Base-by-base conservation (phyloP, 257 asterid species). In the Cynanchum wilfordii region DNA sequence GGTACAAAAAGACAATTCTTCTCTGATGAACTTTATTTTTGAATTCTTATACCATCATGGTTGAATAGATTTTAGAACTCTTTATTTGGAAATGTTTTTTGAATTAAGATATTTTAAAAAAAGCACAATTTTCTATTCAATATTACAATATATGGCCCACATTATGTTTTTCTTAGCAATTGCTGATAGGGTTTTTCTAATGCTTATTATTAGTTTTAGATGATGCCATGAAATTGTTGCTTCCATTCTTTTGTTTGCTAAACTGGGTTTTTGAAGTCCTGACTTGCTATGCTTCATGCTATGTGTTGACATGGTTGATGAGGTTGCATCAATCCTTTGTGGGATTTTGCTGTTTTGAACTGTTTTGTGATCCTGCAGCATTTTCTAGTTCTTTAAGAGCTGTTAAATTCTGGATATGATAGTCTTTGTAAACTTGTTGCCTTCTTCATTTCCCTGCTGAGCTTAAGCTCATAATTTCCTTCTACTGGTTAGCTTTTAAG, bases 1-100 rank as follows among this genome's bases (percentile, higher is more conserved):
- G 97, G 97, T 91, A 87, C 69, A 54, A n/a, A 68, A 67, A 50
- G 56, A 50, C 5, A 50, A 57, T 10, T 63, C 20, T 19, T 33
- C 6, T 63, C 33, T 16, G 3, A 4, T 57, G 36, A 25, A 24
- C 36, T 30, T 6, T 63, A 63, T 13, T 29, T 60, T 33, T 40
- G 42, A 38, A 38, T 5, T 38, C 4, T 70, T 54, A 2, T 56
- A 13, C 11, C 10, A 0, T 71, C 33, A 17, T 16, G 0, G 67
- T 42, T 55, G 20, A 38, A 7, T 56, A 12, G 15, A 38, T 36
- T 38, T n/a, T 7, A 24, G 47, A 54, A 11, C 49, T 0, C 15
- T 54, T 70, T 69, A 4, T 70, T 54, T 54, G 57, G 24, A 67
- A 36, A 10, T 70, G 65, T 49, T 56, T 75, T 45, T 51, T 24